These are phyloP conservation scores for Trametes sp. DNA, from an alignment of 1,284 basidiomycete genomes.

Conservation along the genomic window DNA sequence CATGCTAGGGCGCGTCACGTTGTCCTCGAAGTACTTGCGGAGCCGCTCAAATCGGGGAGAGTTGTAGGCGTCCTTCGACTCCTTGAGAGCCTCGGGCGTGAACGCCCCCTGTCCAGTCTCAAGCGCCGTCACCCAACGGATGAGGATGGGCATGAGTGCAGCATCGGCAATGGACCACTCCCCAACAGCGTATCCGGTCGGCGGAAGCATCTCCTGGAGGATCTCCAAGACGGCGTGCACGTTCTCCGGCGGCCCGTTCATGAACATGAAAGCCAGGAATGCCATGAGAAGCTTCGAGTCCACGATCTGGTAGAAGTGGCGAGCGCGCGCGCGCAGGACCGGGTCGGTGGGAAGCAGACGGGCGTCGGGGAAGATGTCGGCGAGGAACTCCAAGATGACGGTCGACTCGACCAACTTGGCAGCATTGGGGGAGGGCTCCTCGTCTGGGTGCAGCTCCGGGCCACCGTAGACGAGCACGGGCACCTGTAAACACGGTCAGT, in stretches of 20 bases:
- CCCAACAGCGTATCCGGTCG: slow-evolving; percentile 42
- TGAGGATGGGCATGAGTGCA: slow-evolving; percentile 50
- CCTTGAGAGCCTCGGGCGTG: slow-evolving; percentile 35
- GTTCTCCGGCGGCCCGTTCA: slow-evolving; percentile 47
- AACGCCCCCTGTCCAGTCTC: slow-evolving; percentile 42
- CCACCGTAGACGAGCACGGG: slow-evolving; percentile 67
- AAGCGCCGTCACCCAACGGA: slow-evolving; percentile 36
- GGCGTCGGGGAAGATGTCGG: slow-evolving; percentile 57
- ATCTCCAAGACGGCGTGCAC: slow-evolving; percentile 44
- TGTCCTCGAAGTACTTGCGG: slow-evolving; percentile 38
- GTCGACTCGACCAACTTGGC: slow-evolving; percentile 66
- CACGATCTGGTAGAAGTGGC: slow-evolving; percentile 65
- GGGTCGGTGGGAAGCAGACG: slow-evolving; percentile 60
- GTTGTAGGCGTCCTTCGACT: slow-evolving; percentile 35
- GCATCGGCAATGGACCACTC: slow-evolving; percentile 61
- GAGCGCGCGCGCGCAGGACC: slow-evolving; percentile 58
- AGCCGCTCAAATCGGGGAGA: slow-evolving; percentile 40
- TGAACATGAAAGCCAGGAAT: slow-evolving; percentile 38
- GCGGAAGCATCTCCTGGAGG: slow-evolving; percentile 44
- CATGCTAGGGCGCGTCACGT: slow-evolving; percentile 41
- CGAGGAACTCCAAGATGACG: slow-evolving; percentile 68
- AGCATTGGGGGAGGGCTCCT: slow-evolving; percentile 60
- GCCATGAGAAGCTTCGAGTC: slow-evolving; percentile 52
- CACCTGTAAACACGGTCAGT: slow-evolving; percentile 38
- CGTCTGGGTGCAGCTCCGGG: slow-evolving; percentile 54